Evolutionary conservation across 352 stramenopile genomes (phyloP).

Genomic region (Globisporangium apiculatum): DNA sequence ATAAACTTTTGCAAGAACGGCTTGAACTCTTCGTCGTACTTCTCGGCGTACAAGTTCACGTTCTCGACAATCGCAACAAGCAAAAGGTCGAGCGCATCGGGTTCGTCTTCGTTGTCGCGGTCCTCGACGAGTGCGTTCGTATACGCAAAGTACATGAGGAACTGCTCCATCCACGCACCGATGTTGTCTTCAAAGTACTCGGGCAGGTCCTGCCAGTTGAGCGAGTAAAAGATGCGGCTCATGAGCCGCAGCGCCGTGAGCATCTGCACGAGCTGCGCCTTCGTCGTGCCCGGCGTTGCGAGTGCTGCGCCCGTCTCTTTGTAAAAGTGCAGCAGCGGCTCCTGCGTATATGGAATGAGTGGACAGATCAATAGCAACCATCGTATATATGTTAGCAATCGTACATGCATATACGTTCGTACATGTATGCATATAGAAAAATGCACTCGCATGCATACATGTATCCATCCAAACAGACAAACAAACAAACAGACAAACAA

Average conservation of each 20-base stretch:
- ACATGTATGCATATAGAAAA: neutral
- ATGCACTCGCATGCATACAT: too few species aligned
- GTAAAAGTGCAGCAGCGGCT: conserved; percentile 68
- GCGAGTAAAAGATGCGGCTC: conserved; percentile 96
- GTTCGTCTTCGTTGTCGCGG: conserved; percentile 88
- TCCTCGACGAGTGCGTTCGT: conserved; percentile 91
- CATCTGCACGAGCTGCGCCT: conserved; percentile 60
- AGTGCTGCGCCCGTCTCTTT: conserved; percentile 60
- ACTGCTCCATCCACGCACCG: conserved; percentile 93
- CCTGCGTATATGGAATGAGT: conserved; percentile 13
- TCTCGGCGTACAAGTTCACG: conserved; percentile 96
- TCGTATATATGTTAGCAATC: too few species aligned
- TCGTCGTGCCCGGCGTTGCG: conserved; percentile 25
- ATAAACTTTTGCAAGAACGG: conserved; percentile 94
- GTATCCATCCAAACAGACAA: too few species aligned
- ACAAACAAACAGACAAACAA: too few species aligned
- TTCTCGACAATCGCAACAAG: conserved; percentile 96
- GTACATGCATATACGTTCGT: neutral
- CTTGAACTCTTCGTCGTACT: conserved; percentile 99
- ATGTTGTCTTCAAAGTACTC: conserved; percentile 99
- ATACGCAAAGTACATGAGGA: conserved; percentile 94
- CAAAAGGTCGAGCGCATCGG: conserved; percentile 90
- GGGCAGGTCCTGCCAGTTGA: conserved; percentile 98
- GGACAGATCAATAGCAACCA: too few species aligned
- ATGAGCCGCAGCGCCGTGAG: conserved; percentile 87